A percentile compares a stretch with the other conserved stretches of the same genome.
Evolutionary conservation across 2,329 filamentous ascomycete species (phyloP).

Genomic region (Boeremia lycopersici): DNA sequence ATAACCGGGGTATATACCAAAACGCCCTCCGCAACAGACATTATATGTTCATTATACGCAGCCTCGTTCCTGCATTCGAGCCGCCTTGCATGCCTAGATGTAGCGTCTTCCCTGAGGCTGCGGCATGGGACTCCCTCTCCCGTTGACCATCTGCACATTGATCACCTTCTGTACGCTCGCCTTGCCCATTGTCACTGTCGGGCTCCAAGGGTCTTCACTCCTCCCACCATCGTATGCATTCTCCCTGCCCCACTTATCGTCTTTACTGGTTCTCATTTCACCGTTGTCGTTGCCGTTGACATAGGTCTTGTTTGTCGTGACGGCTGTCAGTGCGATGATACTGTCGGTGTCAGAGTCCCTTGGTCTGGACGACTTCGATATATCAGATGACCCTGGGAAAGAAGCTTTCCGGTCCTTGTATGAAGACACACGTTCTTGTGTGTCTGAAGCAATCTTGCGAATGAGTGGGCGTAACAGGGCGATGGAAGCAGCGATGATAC

Average conservation of each 20-base stretch:
- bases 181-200: slow-evolving; percentile 23
- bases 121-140: slow-evolving; percentile 12
- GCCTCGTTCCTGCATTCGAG: neutral
- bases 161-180: slow-evolving; percentile 21
- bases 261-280: neutral
- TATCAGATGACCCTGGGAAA: neutral
- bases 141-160: slow-evolving; percentile 20
- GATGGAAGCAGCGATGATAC: slow-evolving; percentile 57
- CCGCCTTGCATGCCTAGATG: neutral
- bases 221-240: slow-evolving; percentile 15
- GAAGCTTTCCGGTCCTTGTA: slow-evolving; percentile 19
- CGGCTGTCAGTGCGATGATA: slow-evolving; percentile 26
- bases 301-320: slow-evolving; percentile 11
- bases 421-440: slow-evolving; percentile 26
- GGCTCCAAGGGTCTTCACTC: slow-evolving; percentile 28
- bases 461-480: slow-evolving; percentile 56
- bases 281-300: neutral
- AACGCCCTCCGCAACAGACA: slow-evolving; percentile 10
- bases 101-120: slow-evolving; percentile 3
- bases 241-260: slow-evolving; percentile 6
- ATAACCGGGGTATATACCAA: slow-evolving; percentile 14
- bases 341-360: slow-evolving; percentile 17
- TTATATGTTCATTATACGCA: neutral
- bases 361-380: neutral
- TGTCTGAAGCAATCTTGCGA: slow-evolving; percentile 30